phyloP scores from a whole-genome alignment of 805 yeast species.

The Candida sakaeoensis region DNA sequence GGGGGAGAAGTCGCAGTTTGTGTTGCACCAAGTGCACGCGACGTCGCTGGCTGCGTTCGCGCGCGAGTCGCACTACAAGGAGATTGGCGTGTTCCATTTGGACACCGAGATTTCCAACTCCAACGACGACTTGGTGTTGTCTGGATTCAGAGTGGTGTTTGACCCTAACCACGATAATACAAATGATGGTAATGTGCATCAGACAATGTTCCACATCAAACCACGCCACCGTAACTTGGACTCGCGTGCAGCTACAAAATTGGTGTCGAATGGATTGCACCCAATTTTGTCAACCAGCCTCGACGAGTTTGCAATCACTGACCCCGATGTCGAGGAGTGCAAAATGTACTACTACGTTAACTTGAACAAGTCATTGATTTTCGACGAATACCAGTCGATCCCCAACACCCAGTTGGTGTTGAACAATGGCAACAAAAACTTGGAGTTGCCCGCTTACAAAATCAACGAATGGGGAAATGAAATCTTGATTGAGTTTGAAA shows the following conservation, averaged over 20 bases:
- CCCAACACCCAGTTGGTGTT: conserved; percentile 23
- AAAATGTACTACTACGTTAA: conserved; percentile 30
- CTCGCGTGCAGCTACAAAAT: background rate
- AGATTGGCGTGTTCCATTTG: conserved; percentile 34
- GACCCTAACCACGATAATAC: conserved; percentile 16
- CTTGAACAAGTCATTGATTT: conserved; percentile 28
- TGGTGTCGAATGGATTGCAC: conserved; percentile 31
- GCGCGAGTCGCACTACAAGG: conserved; percentile 18
- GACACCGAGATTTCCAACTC: conserved; percentile 22
- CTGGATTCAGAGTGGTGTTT: conserved; percentile 32
- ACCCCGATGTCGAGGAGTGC: conserved; percentile 28
- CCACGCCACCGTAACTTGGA: conserved; percentile 30
- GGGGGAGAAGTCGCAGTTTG: too few relatives aligned
- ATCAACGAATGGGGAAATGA: conserved; percentile 40
- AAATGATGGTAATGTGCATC: conserved; percentile 21
- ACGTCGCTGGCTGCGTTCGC: too few relatives aligned
- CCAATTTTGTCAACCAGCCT: conserved; percentile 25
- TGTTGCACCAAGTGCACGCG: too few relatives aligned
- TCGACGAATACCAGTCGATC: conserved; percentile 35
- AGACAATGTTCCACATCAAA: conserved; percentile 40
- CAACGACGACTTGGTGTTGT: conserved; percentile 31
- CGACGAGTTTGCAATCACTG: conserved; percentile 11
- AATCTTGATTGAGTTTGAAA: conserved; percentile 25
- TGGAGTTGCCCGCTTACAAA: conserved; percentile 40
- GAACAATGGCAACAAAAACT: conserved; percentile 29